phyloP scores from a whole-genome alignment of 768 basidiomycete species.

The Boletus reticuloceps region DNA sequence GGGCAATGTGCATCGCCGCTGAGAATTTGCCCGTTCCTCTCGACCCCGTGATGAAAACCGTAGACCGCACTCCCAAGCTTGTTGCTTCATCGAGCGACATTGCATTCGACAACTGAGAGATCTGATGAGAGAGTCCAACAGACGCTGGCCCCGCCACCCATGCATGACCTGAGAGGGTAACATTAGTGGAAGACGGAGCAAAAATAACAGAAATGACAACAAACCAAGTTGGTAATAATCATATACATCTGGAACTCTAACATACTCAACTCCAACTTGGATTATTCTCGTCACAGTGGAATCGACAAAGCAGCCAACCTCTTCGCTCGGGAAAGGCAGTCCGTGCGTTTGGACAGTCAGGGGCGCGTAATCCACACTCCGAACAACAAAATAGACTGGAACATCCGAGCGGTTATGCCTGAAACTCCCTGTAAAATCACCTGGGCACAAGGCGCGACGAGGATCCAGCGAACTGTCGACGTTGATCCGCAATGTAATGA shows the following conservation, averaged over 20 bases:
- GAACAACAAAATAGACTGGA: slow-evolving; percentile 74
- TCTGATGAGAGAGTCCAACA: slow-evolving; percentile 41
- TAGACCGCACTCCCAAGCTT: slow-evolving; percentile 62
- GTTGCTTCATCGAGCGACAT: slow-evolving; percentile 54
- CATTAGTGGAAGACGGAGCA: slow-evolving; percentile 1
- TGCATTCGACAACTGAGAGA: slow-evolving; percentile 60
- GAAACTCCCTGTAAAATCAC: slow-evolving; percentile 1
- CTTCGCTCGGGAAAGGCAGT: slow-evolving; percentile 56
- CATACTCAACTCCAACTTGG: slow-evolving; percentile 76
- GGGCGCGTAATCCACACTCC: slow-evolving; percentile 68
- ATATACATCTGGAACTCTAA: slow-evolving; percentile 51
- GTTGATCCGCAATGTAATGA: slow-evolving; percentile 65
- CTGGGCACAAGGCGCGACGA: background rate
- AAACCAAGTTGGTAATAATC: slow-evolving; percentile 52
- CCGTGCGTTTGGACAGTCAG: slow-evolving; percentile 39
- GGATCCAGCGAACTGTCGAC: slow-evolving; percentile 40
- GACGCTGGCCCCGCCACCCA: background rate
- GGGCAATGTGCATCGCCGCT: slow-evolving; percentile 52
- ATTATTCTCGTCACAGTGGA: slow-evolving; percentile 67
- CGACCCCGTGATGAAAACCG: slow-evolving; percentile 75
- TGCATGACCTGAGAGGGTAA: slow-evolving; percentile 18
- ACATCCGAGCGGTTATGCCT: slow-evolving; percentile 32
- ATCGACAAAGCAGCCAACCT: slow-evolving; percentile 87
- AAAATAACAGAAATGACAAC: slow-evolving; percentile 10
- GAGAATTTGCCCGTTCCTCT: slow-evolving; percentile 83